Base-by-base conservation (phyloP, 306 rosid species). In the Dicorynia guianensis region DNA sequence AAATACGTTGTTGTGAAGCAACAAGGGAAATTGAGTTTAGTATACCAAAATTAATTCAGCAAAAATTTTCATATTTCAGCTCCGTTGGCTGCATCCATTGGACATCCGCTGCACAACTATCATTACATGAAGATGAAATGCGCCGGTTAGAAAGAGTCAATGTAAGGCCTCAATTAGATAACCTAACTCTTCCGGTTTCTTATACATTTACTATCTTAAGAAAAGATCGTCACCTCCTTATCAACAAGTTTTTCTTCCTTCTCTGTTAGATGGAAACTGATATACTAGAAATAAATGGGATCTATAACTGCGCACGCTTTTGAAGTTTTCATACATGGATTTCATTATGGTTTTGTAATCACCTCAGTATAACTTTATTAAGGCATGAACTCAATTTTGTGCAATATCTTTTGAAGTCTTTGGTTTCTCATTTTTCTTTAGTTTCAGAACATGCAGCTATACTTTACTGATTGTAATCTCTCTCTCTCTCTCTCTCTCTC, bases 21-120 rank as follows among this genome's bases (percentile, higher is more conserved):
- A 44, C 59, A 33, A 18, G 49, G 39, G 40, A 66, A 42, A 58
- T 64, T 34, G 59, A 44, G 35, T 67, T 64, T 43, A 40, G 9
- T 30, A 48, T 4, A 55, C 4, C 46, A 58, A 54, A 50, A 65
- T 48, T 57, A 9, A 66, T 48, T 75, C 81, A 38, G 64, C 63
- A 68, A 44, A 46, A 6, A 18, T 34, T 7, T 69, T 18, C 73
- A 67, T 47, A 17, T 83, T 80, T 72, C 91, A 95, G 99, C 85
- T 97, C 99, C 63, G 97, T 95, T 64, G 97, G 92, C 67, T 95
- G 99, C 89, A 95, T 95, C 81, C 97, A 95, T 71, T 95, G 99
- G 99, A 92, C 97, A 82, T 92, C 99, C 68, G 97, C 99, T 59
- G 91, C 97, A 33, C 97, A 95, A 61, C 72, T 95, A 64, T 95